These are phyloP conservation scores for Fomitopsis schrenkii DNA, from an alignment of 1,284 basidiomycete species.

Conservation along the genomic window DNA sequence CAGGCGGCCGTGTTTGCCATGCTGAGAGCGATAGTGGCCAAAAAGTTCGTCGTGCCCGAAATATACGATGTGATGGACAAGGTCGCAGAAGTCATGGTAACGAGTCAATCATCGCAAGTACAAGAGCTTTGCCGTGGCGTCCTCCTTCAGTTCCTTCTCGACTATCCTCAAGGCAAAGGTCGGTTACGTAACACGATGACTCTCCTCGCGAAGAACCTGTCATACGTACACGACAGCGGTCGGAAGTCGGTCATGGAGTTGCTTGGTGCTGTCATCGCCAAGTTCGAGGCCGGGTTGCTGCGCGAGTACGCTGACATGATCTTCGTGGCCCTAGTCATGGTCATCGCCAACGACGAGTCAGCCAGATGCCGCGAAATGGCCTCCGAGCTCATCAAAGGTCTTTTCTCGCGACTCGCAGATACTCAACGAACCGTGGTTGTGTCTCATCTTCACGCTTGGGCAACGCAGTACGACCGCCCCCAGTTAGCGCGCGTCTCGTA, in stretches of 20 bases:
- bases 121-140: slow-evolving; percentile 90
- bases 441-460: slow-evolving; percentile 82
- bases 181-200: slow-evolving; percentile 86
- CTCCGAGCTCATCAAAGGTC: slow-evolving; percentile 73
- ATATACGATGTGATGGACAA: slow-evolving; percentile 98
- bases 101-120: slow-evolving; percentile 86
- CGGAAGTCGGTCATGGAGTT: slow-evolving; percentile 92
- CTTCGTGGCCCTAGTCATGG: slow-evolving; percentile 91
- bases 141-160: slow-evolving; percentile 92
- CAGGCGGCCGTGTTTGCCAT: slow-evolving; percentile 88
- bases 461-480: slow-evolving; percentile 55
- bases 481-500: slow-evolving; percentile 69
- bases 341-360: slow-evolving; percentile 91
- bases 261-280: slow-evolving; percentile 76
- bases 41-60: slow-evolving; percentile 93
- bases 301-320: slow-evolving; percentile 86
- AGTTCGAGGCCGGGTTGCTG: slow-evolving; percentile 80
- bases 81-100: slow-evolving; percentile 93
- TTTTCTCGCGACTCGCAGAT: slow-evolving; percentile 68
- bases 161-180: slow-evolving; percentile 96
- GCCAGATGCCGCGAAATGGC: slow-evolving; percentile 87
- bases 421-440: slow-evolving; percentile 57
- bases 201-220: slow-evolving; percentile 92
- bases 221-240: slow-evolving; percentile 90
- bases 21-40: slow-evolving; percentile 87